Evolutionary conservation across 352 stramenopile genomes (phyloP), one percentile per base, ranked within the genome.

Genomic region (Phytophthora vignae): DNA sequence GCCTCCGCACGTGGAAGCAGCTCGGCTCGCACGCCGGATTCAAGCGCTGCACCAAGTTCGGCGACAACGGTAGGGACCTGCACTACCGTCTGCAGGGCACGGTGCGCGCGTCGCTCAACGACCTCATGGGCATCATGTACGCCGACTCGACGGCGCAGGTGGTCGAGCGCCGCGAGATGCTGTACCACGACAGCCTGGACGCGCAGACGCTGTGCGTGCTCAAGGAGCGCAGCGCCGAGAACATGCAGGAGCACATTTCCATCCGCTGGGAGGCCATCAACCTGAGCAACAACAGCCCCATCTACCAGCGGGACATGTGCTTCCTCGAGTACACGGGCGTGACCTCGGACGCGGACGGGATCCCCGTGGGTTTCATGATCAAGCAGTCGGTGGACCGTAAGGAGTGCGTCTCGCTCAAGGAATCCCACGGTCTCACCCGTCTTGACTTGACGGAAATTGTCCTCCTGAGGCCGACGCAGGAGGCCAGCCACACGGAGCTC

Each of bases 181-280:
- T 93, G 25, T 93, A 82, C 71, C 79, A 78, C 56, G 83, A 93
- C 67, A 77, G 67, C 17, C 60, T 91, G 53, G 85, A 93, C 60
- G 82, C 73, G 6, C 85, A 91, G 71, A 93, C 79, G 46, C 65
- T 93, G 22, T 74, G 64, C 25, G 77, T 90, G 40, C 71, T 93
- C 10, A 83, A 84, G 50, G 71, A 81, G 49, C 78, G 82, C 38
- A 82, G 76, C 19, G 40, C 71, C 0, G 60, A 77, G 9, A 81
- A 87, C 58, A 84, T 73, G 46, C 78, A 89, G 29, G 82, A 90
- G 49, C 85, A 93, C 73, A 68, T 95, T 64, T 79, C 79, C 25
- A 79, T 95, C 21, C 87, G 87, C 2, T 95, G 88, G 88, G 77
- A 91, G 56, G 88, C 86, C 33, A 80, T 88, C 56, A 83, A 88